These are phyloP conservation scores for Colletotrichum plurivorum DNA, from an alignment of 2,329 filamentous ascomycete species.

Conservation along the genomic window DNA sequence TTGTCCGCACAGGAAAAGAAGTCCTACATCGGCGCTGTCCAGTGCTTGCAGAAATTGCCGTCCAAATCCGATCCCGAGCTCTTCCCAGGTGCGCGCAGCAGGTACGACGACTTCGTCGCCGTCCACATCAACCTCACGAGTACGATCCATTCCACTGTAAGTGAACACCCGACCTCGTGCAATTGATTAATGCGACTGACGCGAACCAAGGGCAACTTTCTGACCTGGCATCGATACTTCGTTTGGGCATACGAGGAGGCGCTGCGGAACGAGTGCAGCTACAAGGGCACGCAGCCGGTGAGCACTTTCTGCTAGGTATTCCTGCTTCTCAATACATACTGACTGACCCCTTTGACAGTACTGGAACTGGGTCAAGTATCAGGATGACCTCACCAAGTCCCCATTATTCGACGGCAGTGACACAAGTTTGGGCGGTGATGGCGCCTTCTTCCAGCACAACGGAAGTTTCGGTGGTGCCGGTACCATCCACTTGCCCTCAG, in stretches of 20 bases:
- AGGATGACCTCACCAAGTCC: constrained; percentile 48
- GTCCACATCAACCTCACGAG: constrained; percentile 39
- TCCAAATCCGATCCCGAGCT: constrained; percentile 24
- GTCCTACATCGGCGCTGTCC: constrained; percentile 39
- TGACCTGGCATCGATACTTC: constrained; percentile 43
- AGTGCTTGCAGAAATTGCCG: constrained; percentile 37
- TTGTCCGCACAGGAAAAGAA: constrained; percentile 38
- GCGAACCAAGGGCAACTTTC: constrained; percentile 32
- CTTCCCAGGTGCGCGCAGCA: constrained; percentile 36
- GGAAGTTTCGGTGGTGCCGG: constrained; percentile 43
- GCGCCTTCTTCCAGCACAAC: constrained; percentile 49
- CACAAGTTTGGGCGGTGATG: constrained; percentile 56
- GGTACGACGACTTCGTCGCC: constrained; percentile 43
- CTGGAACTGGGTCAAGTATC: constrained; percentile 54
- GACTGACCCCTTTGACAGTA: constrained; percentile 43
- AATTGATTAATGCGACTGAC: neutral
- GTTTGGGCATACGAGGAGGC: constrained; percentile 40
- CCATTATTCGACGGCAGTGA: constrained; percentile 57
- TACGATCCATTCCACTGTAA: constrained; percentile 37
- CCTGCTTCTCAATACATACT: constrained; percentile 18
- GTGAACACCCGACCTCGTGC: neutral
- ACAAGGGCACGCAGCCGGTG: constrained; percentile 39
- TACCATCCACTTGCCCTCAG: constrained; percentile 50
- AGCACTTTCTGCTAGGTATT: neutral
- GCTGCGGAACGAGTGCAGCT: constrained; percentile 40